Conservation (phyloP, 2,329 filamentous ascomycete species). For the Paecilomyces variotii region DNA sequence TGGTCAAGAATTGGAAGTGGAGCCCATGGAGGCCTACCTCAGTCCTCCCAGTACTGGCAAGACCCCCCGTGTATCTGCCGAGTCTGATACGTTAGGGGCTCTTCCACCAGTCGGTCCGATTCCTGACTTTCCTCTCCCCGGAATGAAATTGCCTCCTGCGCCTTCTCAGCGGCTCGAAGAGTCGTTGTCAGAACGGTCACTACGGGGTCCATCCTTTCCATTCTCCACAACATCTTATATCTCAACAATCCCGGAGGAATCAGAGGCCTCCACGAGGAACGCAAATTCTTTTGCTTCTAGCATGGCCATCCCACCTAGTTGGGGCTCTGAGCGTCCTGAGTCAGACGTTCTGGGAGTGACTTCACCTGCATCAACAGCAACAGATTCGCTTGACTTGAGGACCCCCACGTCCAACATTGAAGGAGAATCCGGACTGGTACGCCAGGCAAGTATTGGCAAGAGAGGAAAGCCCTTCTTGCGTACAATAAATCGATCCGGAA, state of each 20-base stretch:
- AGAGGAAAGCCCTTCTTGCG: constrained; percentile 22
- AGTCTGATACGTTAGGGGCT: constrained; percentile 21
- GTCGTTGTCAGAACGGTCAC: constrained; percentile 7
- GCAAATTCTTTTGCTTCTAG: constrained; percentile 63
- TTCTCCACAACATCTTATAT: constrained; percentile 57
- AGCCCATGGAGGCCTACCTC: constrained; percentile 11
- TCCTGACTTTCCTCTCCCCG: constrained; percentile 18
- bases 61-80: constrained; percentile 18
- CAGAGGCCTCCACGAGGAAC: constrained; percentile 42
- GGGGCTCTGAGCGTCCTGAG: constrained; percentile 45
- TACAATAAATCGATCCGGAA: constrained; percentile 16
- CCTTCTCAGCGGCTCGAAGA: not conserved
- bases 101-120: constrained; percentile 17
- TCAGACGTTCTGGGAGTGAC: constrained; percentile 36
- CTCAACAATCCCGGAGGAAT: constrained; percentile 69
- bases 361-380: constrained; percentile 7
- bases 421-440: constrained; percentile 15
- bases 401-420: constrained; percentile 8
- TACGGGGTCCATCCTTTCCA: constrained; percentile 38
- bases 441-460: constrained; percentile 22
- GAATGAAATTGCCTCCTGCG: not conserved
- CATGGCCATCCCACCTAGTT: constrained; percentile 61
- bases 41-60: constrained; percentile 16
- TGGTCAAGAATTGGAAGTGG: constrained; percentile 12
- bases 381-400: constrained; percentile 6